phyloP scores from a whole-genome alignment of 148 eudicot genomes.

The Tetragonia tetragonoides region DNA sequence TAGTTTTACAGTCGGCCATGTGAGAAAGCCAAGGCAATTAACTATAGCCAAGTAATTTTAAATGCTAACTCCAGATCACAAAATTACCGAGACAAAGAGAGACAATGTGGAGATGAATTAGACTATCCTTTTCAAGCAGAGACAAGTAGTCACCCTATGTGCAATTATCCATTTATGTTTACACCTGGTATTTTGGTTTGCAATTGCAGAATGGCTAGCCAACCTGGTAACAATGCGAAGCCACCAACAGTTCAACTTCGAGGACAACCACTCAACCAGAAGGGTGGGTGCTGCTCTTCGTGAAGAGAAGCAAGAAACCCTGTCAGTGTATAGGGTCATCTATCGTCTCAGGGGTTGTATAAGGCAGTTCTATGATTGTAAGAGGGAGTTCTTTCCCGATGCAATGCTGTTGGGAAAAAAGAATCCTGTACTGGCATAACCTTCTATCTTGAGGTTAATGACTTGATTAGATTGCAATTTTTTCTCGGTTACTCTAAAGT shows the following conservation, averaged over 20 bases:
- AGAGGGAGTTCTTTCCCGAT: constrained; percentile 7
- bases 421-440: background rate
- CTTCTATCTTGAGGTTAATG: constrained; percentile 6
- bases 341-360: background rate
- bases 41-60: too few species aligned
- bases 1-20: background rate
- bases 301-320: constrained; percentile 20
- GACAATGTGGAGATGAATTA: background rate
- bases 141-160: background rate
- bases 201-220: constrained; percentile 61
- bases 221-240: constrained; percentile 51
- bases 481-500: background rate
- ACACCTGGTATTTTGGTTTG: background rate
- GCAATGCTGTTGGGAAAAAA: constrained; percentile 2
- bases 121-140: background rate
- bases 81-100: background rate
- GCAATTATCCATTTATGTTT: background rate
- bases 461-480: background rate
- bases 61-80: background rate
- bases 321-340: background rate
- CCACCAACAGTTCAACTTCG: constrained; percentile 69
- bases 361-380: constrained; percentile 8
- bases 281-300: constrained; percentile 70
- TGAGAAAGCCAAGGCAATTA: background rate
- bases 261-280: constrained; percentile 69